A percentile compares a stretch with the other conserved stretches of the same genome.
Evolutionary conservation across 2,329 filamentous ascomycete species (phyloP).

Genomic region (Aspergillus niger): DNA sequence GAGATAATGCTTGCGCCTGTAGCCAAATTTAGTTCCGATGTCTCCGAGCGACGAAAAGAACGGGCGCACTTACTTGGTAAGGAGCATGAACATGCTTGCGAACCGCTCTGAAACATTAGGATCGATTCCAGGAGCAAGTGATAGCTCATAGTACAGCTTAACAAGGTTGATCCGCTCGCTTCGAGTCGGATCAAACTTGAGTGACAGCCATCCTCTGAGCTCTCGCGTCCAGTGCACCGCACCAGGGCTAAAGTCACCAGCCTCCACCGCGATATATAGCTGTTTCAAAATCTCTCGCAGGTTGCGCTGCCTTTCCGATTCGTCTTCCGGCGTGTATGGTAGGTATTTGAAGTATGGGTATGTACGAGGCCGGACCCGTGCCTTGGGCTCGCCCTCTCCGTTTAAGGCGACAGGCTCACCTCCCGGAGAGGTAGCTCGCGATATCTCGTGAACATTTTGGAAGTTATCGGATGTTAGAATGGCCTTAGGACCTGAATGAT

Average conservation of each 20-base stretch:
- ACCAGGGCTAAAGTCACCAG: constrained; percentile 91
- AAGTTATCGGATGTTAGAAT: constrained; percentile 44
- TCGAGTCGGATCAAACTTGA: constrained; percentile 95
- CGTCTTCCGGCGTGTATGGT: constrained; percentile 84
- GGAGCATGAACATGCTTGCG: constrained; percentile 90
- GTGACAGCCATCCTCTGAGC: constrained; percentile 87
- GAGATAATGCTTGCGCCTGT: constrained; percentile 90
- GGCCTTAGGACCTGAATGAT: constrained; percentile 34
- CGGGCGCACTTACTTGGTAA: constrained; percentile 74
- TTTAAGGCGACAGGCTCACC: constrained; percentile 52
- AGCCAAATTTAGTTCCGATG: constrained; percentile 24
- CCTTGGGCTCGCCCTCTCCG: constrained; percentile 60
- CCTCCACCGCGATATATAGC: constrained; percentile 86
- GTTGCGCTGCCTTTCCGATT: constrained; percentile 73
- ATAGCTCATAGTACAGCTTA: constrained; percentile 90
- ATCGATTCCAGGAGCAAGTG: constrained; percentile 87
- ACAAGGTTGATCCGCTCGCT: constrained; percentile 81
- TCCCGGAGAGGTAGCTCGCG: constrained; percentile 83
- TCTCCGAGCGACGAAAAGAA: not conserved
- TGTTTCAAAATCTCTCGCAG: constrained; percentile 88
- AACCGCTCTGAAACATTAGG: constrained; percentile 81
- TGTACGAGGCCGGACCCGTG: constrained; percentile 76
- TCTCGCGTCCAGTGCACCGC: constrained; percentile 97
- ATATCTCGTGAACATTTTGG: constrained; percentile 65
- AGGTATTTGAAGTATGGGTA: constrained; percentile 91